These are phyloP conservation scores for Candida boleticola DNA, from an alignment of 805 yeast genomes.

Conservation along the genomic window DNA sequence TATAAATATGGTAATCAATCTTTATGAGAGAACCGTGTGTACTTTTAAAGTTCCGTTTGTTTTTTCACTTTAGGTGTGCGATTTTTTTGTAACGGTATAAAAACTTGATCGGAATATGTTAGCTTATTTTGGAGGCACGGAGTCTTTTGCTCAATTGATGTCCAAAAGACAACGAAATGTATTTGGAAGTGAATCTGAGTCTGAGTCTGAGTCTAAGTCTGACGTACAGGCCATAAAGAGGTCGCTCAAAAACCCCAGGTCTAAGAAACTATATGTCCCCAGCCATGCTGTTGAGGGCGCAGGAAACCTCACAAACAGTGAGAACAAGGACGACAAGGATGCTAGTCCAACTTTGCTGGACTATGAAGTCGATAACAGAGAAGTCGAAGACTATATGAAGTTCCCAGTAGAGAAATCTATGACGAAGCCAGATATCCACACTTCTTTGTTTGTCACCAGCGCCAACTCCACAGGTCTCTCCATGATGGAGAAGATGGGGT, in stretches of 20 bases:
- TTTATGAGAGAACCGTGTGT: too few relatives aligned
- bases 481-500: constrained; percentile 64
- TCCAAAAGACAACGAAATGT: constrained; percentile 4
- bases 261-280: background rate
- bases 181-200: constrained; percentile 3
- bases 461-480: constrained; percentile 42
- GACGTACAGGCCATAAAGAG: background rate
- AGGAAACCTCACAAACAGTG: too few relatives aligned
- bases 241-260: background rate
- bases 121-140: too few relatives aligned
- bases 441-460: constrained; percentile 9
- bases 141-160: constrained; percentile 4
- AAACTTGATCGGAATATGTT: too few relatives aligned
- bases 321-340: too few relatives aligned
- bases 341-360: too few relatives aligned
- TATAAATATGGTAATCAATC: too few relatives aligned
- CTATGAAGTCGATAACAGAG: too few relatives aligned
- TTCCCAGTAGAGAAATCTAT: constrained; percentile 3
- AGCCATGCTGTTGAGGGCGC: background rate
- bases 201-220: background rate
- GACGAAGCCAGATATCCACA: constrained; percentile 1
- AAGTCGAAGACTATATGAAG: constrained; percentile 11
- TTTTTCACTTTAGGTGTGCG: too few relatives aligned
- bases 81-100: too few relatives aligned
- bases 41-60: too few relatives aligned